phyloP scores from a whole-genome alignment of 169 alveolate genomes.

The Hepatocystis sp. region DNA sequence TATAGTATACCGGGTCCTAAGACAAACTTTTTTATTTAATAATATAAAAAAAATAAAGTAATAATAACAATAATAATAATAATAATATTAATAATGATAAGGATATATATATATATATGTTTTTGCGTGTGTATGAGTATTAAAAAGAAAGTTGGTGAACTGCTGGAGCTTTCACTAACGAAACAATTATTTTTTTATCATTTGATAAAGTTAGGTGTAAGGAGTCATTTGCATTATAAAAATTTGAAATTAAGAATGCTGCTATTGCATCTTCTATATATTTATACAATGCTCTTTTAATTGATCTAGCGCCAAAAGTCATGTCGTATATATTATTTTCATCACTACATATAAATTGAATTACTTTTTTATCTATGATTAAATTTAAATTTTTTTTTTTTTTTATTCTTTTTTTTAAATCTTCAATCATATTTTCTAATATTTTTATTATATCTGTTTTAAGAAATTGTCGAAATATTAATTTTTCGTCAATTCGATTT shows the following conservation, averaged over 20 bases:
- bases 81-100: too few species aligned
- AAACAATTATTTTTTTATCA: slow-evolving; percentile 24
- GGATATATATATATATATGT: too few species aligned
- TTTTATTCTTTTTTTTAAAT: slow-evolving; percentile 72
- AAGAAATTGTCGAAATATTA: slow-evolving; percentile 81
- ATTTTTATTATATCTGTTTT: slow-evolving; percentile 80
- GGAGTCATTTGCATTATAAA: slow-evolving; percentile 60
- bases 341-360: slow-evolving; percentile 45
- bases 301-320: slow-evolving; percentile 75
- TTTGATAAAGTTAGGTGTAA: slow-evolving; percentile 16
- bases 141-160: too few species aligned
- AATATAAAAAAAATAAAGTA: too few species aligned
- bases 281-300: slow-evolving; percentile 64
- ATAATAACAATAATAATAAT: too few species aligned
- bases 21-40: too few species aligned
- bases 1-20: too few species aligned
- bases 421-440: slow-evolving; percentile 77
- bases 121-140: too few species aligned
- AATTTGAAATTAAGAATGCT: slow-evolving; percentile 40
- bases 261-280: slow-evolving; percentile 72
- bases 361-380: slow-evolving; percentile 38
- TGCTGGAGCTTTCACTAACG: too few species aligned
- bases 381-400: slow-evolving; percentile 71
- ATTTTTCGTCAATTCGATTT: slow-evolving; percentile 84
- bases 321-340: slow-evolving; percentile 70